These are phyloP conservation scores for Cryptococcus amylolentus DNA, from an alignment of 1,284 basidiomycete genomes.

Conservation along the genomic window DNA sequence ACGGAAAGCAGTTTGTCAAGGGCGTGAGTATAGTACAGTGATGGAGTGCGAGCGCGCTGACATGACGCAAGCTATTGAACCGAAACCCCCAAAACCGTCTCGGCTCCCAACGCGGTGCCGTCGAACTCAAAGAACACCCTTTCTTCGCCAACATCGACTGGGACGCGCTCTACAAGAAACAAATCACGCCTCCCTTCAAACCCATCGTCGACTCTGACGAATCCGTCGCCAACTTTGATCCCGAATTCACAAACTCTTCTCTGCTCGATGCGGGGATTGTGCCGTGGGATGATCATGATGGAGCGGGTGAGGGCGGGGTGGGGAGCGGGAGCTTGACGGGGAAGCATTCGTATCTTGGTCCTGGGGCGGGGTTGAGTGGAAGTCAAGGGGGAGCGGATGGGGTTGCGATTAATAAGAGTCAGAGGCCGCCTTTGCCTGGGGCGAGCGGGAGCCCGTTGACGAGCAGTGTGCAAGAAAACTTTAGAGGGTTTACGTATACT, in stretches of 20 bases:
- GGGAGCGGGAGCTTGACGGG: conserved; percentile 14
- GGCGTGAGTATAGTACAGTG: conserved; percentile 62
- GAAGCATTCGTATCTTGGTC: conserved; percentile 47
- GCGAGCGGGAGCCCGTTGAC: conserved; percentile 67
- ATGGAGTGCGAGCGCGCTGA: background rate
- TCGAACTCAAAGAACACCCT: conserved; percentile 90
- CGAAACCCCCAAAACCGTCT: conserved; percentile 96
- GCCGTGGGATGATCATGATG: conserved; percentile 58
- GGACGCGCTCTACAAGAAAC: conserved; percentile 77
- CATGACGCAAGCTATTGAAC: conserved; percentile 73
- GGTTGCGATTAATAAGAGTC: conserved; percentile 44
- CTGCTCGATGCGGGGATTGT: conserved; percentile 54
- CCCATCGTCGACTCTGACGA: conserved; percentile 98
- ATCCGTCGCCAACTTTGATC: conserved; percentile 95
- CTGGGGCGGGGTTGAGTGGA: conserved; percentile 40
- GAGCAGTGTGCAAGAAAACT: conserved; percentile 89
- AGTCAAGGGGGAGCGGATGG: conserved; percentile 21
- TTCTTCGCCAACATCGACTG: conserved; percentile 95
- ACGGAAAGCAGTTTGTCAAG: conserved; percentile 99
- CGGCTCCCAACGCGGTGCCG: conserved; percentile 84
- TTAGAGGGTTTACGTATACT: conserved; percentile 84
- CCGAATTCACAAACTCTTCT: conserved; percentile 75
- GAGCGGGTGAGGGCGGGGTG: conserved; percentile 4
- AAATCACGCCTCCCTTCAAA: conserved; percentile 96
- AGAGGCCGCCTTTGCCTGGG: conserved; percentile 48